Conservation (phyloP, 495 filamentous ascomycete species). For the Aspergillus incahuasiensis region DNA sequence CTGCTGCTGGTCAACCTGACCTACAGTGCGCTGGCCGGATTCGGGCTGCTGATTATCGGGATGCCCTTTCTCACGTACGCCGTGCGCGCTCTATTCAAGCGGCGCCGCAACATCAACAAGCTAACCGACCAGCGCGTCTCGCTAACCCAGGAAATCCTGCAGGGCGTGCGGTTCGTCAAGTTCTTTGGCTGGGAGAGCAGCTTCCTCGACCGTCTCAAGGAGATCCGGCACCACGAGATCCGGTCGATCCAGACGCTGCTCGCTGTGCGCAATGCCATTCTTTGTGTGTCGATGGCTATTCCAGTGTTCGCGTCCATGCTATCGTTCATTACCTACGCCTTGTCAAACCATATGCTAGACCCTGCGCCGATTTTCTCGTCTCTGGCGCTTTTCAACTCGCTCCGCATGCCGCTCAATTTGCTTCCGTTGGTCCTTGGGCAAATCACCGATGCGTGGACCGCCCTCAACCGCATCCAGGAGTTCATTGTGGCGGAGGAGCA, state of each 20-base stretch:
- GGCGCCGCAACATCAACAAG: conserved; percentile 77
- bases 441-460: conserved; percentile 82
- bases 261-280: conserved; percentile 77
- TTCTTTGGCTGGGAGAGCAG: conserved; percentile 91
- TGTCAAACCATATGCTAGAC: conserved; percentile 64
- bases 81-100: conserved; percentile 64
- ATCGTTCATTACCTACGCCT: conserved; percentile 86
- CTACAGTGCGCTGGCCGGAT: conserved; percentile 84
- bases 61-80: conserved; percentile 70
- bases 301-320: conserved; percentile 94
- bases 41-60: conserved; percentile 72
- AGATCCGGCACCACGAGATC: conserved; percentile 72
- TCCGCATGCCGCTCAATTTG: conserved; percentile 84
- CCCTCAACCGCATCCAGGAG: conserved; percentile 76
- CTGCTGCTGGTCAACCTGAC: conserved; percentile 79
- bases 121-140: conserved; percentile 88
- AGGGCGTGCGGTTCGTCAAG: conserved; percentile 90
- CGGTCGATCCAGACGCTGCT: conserved; percentile 72
- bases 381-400: conserved; percentile 83
- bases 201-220: conserved; percentile 70
- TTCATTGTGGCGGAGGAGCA: conserved; percentile 83
- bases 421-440: conserved; percentile 85
- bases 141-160: conserved; percentile 87
- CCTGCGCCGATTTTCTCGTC: conserved; percentile 88
- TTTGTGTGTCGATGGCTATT: conserved; percentile 70